Base-by-base conservation (phyloP, 495 filamentous ascomycete species). In the Bathelium albidoporum region DNA sequence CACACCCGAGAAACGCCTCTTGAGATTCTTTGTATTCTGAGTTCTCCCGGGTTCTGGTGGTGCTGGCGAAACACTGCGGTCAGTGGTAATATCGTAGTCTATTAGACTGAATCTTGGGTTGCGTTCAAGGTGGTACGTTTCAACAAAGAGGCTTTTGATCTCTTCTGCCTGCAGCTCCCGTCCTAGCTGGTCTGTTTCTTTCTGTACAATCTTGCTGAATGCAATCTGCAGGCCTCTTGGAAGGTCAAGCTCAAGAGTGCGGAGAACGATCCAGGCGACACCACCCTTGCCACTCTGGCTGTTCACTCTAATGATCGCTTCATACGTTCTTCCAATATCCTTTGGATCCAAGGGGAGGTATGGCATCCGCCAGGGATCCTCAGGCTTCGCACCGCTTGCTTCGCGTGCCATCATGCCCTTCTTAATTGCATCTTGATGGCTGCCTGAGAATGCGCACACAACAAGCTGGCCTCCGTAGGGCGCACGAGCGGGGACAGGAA, bases 301-400 rank as follows among this genome's bases (percentile, higher is more conserved):
- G 76, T 97, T 98, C 80, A 97, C 94, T 32, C 93, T 89, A 73
- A 98, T 98, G 73, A 97, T 88, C 44, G 93, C 93, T 76, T 97
- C 92, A 81, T 97, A 97, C 32, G 88, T 97, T 12, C 93, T 85
- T 28, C 94, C 94, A 61, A 97, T 96, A 76, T 97, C 92, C 68
- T 88, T 81, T 1, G 92, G 93, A 70, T 97, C 93, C 55, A 97
- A 82, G 20, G 94, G 94, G 34, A 98, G 87, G 73, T 97, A 98
- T 1, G 93, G 94, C 55, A 98, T 81, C 58, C 81, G 72, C 85
- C 85, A 88, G 29, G 77, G 76, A 62, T 84, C 82, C 26, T 91
- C 83, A 61, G 85, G 78, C 7, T 75, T 77, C 59, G 82, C 80
- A 39, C 79, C 81, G 0, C 77, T 73, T 32, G 80, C 74, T 71